A percentile compares a stretch with the other conserved stretches of the same genome.
Evolutionary conservation across 2,329 filamentous ascomycete genomes (phyloP).

Genomic region (Alternaria brassicicola): DNA sequence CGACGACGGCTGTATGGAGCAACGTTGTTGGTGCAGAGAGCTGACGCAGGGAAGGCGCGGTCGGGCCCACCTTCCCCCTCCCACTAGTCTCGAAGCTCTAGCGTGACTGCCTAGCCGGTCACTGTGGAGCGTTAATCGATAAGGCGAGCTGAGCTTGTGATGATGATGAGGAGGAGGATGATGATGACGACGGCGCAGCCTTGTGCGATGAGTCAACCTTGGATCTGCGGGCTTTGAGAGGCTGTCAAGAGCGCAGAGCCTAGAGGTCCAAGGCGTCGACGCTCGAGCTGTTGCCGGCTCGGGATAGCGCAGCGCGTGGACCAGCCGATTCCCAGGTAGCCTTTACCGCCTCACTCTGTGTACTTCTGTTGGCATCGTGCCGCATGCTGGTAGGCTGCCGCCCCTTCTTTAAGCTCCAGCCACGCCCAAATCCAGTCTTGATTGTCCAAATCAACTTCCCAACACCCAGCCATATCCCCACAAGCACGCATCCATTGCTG

Average conservation of each 20-base stretch:
- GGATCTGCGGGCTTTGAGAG: neutral
- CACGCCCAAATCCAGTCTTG: slow-evolving; percentile 24
- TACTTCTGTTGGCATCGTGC: slow-evolving; percentile 16
- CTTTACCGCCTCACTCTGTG: slow-evolving; percentile 36
- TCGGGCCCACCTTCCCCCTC: slow-evolving; percentile 26
- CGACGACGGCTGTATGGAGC: slow-evolving; percentile 11
- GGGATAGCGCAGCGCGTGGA: slow-evolving; percentile 25
- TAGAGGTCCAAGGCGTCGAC: slow-evolving; percentile 13
- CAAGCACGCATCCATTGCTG: neutral
- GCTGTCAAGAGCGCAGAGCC: slow-evolving; percentile 18
- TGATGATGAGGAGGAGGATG: neutral
- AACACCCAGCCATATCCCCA: neutral
- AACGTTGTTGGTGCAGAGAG: slow-evolving; percentile 24
- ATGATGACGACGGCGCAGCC: slow-evolving; percentile 12
- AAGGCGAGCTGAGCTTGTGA: slow-evolving; percentile 17
- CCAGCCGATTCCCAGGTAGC: slow-evolving; percentile 22
- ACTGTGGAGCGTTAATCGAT: slow-evolving; percentile 25
- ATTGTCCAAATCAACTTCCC: slow-evolving; percentile 2
- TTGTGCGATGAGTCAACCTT: slow-evolving; percentile 19
- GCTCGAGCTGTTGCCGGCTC: slow-evolving; percentile 6
- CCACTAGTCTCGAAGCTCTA: slow-evolving; percentile 20
- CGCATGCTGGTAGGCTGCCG: slow-evolving; percentile 30
- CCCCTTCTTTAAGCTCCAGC: slow-evolving; percentile 27
- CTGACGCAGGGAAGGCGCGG: slow-evolving; percentile 31
- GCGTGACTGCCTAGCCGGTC: slow-evolving; percentile 27